Percentiles rank a stretch among this genome's conserved stretches.
These are phyloP conservation scores for Conticribra weissflogii DNA, from an alignment of 108 stramenopile species.

Conservation along the genomic window DNA sequence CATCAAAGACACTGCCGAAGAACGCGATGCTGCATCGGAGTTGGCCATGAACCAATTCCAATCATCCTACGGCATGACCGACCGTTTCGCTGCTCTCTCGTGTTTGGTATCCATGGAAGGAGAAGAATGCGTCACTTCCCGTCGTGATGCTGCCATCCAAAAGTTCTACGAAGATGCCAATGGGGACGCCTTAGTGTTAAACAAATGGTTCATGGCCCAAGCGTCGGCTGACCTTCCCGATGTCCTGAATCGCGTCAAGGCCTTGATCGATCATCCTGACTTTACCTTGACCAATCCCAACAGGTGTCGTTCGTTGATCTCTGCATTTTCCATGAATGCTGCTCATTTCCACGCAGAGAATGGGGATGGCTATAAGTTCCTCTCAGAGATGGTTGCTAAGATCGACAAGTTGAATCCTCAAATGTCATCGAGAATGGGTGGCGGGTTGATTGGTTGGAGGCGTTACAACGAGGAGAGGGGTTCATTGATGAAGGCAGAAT, in stretches of 20 bases:
- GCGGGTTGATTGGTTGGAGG: slow-evolving; percentile 55
- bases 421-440: slow-evolving; percentile 68
- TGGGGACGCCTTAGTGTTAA: slow-evolving; percentile 55
- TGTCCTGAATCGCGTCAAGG: slow-evolving; percentile 41
- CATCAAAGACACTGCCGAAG: slow-evolving; percentile 51
- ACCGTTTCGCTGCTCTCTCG: slow-evolving; percentile 66
- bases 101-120: slow-evolving; percentile 57
- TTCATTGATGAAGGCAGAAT: slow-evolving; percentile 45
- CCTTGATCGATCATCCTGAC: slow-evolving; percentile 61
- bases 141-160: slow-evolving; percentile 44
- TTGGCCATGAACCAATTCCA: slow-evolving; percentile 57
- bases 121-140: slow-evolving; percentile 32
- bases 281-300: slow-evolving; percentile 86
- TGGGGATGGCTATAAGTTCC: slow-evolving; percentile 79
- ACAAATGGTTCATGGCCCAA: slow-evolving; percentile 70
- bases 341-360: slow-evolving; percentile 72
- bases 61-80: slow-evolving; percentile 76
- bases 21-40: slow-evolving; percentile 39
- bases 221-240: slow-evolving; percentile 55
- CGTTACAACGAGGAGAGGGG: slow-evolving; percentile 41
- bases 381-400: slow-evolving; percentile 54
- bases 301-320: slow-evolving; percentile 67
- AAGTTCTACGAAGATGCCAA: slow-evolving; percentile 67
- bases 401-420: slow-evolving; percentile 60
- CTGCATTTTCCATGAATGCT: slow-evolving; percentile 65